These are phyloP conservation scores for Jatropha podagrica DNA, from an alignment of 441 rosid species.

Conservation along the genomic window DNA sequence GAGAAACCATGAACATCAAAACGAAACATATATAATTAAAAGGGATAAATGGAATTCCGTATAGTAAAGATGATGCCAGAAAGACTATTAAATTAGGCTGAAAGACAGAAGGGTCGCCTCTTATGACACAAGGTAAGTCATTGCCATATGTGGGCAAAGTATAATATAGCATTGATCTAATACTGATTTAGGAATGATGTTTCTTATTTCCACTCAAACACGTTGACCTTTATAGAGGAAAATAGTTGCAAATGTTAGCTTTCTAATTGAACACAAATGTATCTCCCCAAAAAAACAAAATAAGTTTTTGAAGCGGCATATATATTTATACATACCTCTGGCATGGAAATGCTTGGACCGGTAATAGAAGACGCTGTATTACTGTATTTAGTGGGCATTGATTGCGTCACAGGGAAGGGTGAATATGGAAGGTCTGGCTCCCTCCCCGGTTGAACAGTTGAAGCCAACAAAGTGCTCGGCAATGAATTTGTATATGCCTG, in stretches of 20 bases:
- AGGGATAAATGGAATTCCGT: neutral
- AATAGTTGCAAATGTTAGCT: neutral
- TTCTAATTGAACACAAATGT: neutral
- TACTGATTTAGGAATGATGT: neutral
- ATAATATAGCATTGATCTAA: neutral
- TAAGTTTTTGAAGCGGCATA: conserved; percentile 7
- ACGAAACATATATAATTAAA: neutral
- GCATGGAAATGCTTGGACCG: conserved; percentile 70
- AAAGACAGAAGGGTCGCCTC: neutral
- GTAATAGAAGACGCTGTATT: conserved; percentile 63
- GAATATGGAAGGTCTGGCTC: conserved; percentile 84
- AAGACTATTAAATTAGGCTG: neutral
- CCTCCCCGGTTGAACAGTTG: conserved; percentile 68
- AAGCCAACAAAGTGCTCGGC: conserved; percentile 69
- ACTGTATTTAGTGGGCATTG: conserved; percentile 65
- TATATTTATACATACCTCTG: conserved; percentile 61
- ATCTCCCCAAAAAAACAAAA: neutral
- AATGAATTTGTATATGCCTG: conserved; percentile 71
- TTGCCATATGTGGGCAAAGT: neutral
- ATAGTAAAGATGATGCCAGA: neutral
- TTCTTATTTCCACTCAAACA: neutral
- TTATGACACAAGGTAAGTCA: neutral
- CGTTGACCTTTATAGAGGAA: neutral
- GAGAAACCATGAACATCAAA: neutral
- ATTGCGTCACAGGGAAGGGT: conserved; percentile 70